Base-by-base conservation (phyloP, 2,329 filamentous ascomycete genomes). In the Myrmaecium sp. region DNA sequence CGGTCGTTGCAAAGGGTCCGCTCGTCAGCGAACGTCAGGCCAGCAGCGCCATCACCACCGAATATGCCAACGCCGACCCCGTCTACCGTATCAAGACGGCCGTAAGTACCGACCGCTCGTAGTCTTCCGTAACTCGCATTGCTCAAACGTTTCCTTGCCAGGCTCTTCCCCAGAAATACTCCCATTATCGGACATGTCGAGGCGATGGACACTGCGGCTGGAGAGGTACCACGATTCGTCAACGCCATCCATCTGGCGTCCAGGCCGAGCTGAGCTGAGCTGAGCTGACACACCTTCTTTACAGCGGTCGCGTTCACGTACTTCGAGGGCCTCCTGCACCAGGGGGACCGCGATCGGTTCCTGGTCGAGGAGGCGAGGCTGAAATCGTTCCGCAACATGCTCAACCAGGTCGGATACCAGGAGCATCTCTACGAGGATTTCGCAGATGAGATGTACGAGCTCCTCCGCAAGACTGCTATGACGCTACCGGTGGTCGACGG, bases 121-220 rank as follows among this genome's bases (percentile, higher is more conserved):
- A 29, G 7, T 23, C 12, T 15, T 33, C 23, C 23, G 16, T 23
- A 17, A 26, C 18, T 23, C 28, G 21, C n/a, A 11, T 21, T 19
- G 8, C 8, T 13, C 22, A 19, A 16, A 26, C 23, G 11, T 11
- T n/a, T n/a, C 21, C n/a, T 13, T 22, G 6, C 17, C 39, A 92
- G 83, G 66, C 74, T 12, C 65, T 98, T 29, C 77, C 83, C 5
- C 65, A 74, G 41, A 81, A 76, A 30, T 93, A 92, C 51, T 79
- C 81, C 12, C 74, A 83, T 47, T 93, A 86, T 47, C 80, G 89
- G 29, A 75, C 75, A 7, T 72, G 93, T 49, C 74, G 78, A 52
- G 86, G 89, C 28, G 86, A 95, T 55, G 89, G 89, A 32, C 91
- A 92, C 49, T 95, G 89, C 55, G 89, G 86, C 43, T 95, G 89